Evolutionary conservation across 768 basidiomycete genomes (phyloP).

Genomic region (Trametes coccinea): DNA sequence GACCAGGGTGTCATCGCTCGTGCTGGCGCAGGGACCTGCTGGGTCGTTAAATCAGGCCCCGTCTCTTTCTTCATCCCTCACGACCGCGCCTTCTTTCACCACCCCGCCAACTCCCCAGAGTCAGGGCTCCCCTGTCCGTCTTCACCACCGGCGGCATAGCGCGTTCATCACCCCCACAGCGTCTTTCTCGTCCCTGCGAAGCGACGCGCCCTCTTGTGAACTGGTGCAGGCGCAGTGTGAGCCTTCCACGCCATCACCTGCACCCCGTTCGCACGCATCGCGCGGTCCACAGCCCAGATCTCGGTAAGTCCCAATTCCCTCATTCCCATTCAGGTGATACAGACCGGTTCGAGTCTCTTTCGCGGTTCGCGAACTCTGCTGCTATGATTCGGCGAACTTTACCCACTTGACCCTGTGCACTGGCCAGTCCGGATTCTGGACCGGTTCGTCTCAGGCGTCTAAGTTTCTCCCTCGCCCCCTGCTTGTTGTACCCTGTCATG

Average conservation of each 20-base stretch:
- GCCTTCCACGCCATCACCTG: conserved; percentile 26
- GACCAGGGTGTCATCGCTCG: conserved; percentile 21
- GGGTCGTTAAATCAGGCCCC: conserved; percentile 22
- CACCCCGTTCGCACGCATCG: conserved; percentile 24
- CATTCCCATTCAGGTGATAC: conserved; percentile 7
- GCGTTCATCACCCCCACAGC: conserved; percentile 20
- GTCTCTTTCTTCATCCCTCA: conserved; percentile 27
- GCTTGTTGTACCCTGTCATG: conserved; percentile 18
- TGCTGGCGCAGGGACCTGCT: conserved; percentile 23
- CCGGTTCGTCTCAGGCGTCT: conserved; percentile 17
- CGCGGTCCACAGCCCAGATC: conserved; percentile 12
- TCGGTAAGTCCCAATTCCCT: conserved; percentile 23
- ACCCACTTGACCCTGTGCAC: conserved; percentile 15
- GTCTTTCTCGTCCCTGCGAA: conserved; percentile 22
- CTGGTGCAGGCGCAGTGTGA: conserved; percentile 11
- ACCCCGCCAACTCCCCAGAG: conserved; percentile 23
- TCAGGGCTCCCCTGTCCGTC: conserved; percentile 8
- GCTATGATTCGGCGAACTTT: conserved; percentile 15
- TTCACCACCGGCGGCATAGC: conserved; percentile 1
- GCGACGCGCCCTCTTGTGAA: conserved; percentile 15
- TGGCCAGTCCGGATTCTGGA: conserved; percentile 17
- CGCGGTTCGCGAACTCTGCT: conserved; percentile 16
- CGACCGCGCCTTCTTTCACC: conserved; percentile 22
- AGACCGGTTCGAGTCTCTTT: conserved; percentile 23
- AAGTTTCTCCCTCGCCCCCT: conserved; percentile 4